Base-by-base conservation (phyloP, 192 early-diverging fungal genomes). In the Coemansia aciculifera region DNA sequence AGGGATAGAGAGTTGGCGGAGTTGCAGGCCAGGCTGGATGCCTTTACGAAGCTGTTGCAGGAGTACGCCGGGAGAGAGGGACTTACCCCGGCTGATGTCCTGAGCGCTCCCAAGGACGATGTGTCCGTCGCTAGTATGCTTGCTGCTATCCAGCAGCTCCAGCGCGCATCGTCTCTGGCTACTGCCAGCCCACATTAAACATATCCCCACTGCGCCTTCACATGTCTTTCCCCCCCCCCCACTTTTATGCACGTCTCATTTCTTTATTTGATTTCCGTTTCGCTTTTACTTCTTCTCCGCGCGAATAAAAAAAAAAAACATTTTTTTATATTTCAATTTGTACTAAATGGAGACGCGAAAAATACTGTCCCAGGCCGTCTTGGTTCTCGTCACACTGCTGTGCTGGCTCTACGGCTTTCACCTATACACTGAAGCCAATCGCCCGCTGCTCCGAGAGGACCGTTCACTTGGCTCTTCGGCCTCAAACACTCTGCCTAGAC, bases 351-450 rank as follows among this genome's bases (percentile, higher is more conserved):
- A 65, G 15, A 59, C 59, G 36, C 63, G 40, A 21, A 67, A 67
- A 3, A 32, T 79, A 23, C 49, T 57, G 8, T 56, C 74, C 21
- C 66, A 72, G 62, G 46, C 48, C 8, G 68, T 57, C 27, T 64
- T 79, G 46, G 63, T 74, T 0, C 56, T 68, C 12, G 69, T 40
- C 21, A 85, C 73, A 17, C 56, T 73, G 62, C 34, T 63, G 37
- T 77, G 72, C 69, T 82, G 84, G 84, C 48, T 75, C 43, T 82
- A 82, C 42, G 84, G 74, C 19, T 12, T 73, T 42, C 69, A 74
- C 62, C 38, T 79, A 38, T 77, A 74, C 60, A 51, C 37, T 12
- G 63, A 66, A 7, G 79, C 79, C 60, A 74, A 74, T 68, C 39
- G 38, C 24, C 71, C 74, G n/a, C 69, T 81, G 23, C 40, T 51